These are phyloP conservation scores for Chlorokybus atmophyticus DNA, from an alignment of 139 green algal species.

Conservation along the genomic window DNA sequence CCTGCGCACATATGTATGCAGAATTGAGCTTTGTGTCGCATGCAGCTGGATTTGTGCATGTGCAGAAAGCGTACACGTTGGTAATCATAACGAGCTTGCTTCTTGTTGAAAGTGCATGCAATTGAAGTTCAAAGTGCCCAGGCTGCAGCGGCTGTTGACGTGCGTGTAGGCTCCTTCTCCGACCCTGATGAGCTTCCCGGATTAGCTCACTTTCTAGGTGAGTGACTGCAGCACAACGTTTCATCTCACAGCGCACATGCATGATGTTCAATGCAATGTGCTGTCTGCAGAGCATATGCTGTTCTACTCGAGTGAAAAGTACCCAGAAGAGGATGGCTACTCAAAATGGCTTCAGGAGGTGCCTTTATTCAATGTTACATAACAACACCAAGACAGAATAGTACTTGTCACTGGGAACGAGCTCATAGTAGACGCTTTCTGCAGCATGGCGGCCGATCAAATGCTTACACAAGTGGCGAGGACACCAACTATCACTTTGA, in stretches of 20 bases:
- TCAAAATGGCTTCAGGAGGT: slow-evolving; percentile 44
- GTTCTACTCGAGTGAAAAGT: slow-evolving; percentile 73
- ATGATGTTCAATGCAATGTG: slow-evolving; percentile 10
- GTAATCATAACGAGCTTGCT: background rate
- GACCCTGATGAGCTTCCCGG: slow-evolving; percentile 59
- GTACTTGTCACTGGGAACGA: no score
- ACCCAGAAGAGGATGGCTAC: slow-evolving; percentile 61
- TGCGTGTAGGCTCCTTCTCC: slow-evolving; percentile 54
- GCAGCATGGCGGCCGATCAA: slow-evolving; percentile 62
- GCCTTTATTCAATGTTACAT: no score
- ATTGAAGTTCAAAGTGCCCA: background rate
- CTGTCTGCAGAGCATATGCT: slow-evolving; percentile 69
- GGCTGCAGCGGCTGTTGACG: slow-evolving; percentile 59
- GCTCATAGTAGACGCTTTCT: no score
- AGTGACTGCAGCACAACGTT: slow-evolving; percentile 1
- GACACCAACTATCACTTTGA: slow-evolving; percentile 90
- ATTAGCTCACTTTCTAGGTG: slow-evolving; percentile 62
- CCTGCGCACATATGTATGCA: background rate
- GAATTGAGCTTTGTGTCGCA: background rate
- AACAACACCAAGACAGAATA: no score
- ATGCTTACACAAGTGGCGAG: slow-evolving; percentile 68
- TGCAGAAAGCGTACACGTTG: background rate
- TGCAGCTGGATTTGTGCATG: background rate
- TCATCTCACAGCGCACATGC: background rate
- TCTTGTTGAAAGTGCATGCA: background rate